A percentile compares a stretch with the other conserved stretches of the same genome.
Conservation (phyloP, 1,284 basidiomycete species). For the Cutaneotrichosporon cyanovorans region DNA sequence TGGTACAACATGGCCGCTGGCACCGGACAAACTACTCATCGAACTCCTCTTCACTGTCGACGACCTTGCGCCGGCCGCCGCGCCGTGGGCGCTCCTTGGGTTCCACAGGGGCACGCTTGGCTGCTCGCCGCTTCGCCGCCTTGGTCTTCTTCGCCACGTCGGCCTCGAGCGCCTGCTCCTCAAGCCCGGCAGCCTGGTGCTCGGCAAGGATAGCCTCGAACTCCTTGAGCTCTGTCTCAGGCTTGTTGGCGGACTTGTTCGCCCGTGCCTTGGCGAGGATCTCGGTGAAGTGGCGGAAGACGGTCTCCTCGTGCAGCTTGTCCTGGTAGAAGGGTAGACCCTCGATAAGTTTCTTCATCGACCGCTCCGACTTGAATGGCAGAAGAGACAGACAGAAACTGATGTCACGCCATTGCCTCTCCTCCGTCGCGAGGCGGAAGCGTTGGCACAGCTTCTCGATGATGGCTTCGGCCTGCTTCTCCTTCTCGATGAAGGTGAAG, state of each 20-base stretch:
- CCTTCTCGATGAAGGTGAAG: constrained; percentile 97
- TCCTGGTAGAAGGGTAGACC: constrained; percentile 86
- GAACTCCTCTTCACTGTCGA: constrained; percentile 10
- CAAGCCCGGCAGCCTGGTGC: constrained; percentile 73
- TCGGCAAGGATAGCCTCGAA: constrained; percentile 83
- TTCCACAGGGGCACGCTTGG: constrained; percentile 21
- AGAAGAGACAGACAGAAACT: constrained; percentile 89
- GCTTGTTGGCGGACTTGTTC: constrained; percentile 83
- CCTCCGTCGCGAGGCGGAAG: constrained; percentile 79
- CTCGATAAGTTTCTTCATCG: constrained; percentile 92
- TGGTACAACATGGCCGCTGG: too few species aligned
- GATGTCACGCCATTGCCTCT: constrained; percentile 95
- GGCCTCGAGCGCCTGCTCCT: constrained; percentile 81
- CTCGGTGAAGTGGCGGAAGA: constrained; percentile 78
- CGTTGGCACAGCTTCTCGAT: constrained; percentile 92
- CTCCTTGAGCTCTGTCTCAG: constrained; percentile 79
- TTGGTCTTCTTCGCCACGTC: constrained; percentile 72
- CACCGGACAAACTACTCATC: constrained; percentile 8
- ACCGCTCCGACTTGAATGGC: constrained; percentile 93
- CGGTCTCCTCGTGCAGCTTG: constrained; percentile 81
- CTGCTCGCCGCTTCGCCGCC: constrained; percentile 60
- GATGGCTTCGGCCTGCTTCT: constrained; percentile 91
- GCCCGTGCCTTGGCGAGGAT: constrained; percentile 74
- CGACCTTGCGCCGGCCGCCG: constrained; percentile 9
- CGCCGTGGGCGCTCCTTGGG: constrained; percentile 4